Conservation (phyloP, 352 stramenopile species). For the Phytophthora syringae region DNA sequence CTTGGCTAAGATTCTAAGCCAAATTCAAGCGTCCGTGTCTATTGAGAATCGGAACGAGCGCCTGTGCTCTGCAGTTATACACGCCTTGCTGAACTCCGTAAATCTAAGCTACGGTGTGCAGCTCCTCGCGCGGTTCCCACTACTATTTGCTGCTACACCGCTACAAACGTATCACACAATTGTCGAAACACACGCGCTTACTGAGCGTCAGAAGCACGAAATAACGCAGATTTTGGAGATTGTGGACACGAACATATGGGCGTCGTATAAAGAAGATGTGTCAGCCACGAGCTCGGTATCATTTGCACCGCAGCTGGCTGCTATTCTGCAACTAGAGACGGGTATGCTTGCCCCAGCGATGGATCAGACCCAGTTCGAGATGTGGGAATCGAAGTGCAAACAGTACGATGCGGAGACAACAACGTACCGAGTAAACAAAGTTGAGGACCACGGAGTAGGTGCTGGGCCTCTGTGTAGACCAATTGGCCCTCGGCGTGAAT, state of each 20-base stretch:
- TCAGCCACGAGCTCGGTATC: slow-evolving; percentile 51
- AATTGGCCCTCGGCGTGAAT: slow-evolving; percentile 10
- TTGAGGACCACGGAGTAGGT: slow-evolving; percentile 7
- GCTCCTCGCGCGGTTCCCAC: slow-evolving; percentile 62
- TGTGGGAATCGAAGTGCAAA: slow-evolving; percentile 60
- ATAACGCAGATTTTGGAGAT: slow-evolving; percentile 79
- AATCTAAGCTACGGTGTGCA: slow-evolving; percentile 62
- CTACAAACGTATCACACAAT: slow-evolving; percentile 83
- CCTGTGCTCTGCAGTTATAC: slow-evolving; percentile 68
- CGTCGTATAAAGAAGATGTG: slow-evolving; percentile 73
- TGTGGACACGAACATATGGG: slow-evolving; percentile 85
- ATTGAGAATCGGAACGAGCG: slow-evolving; percentile 53
- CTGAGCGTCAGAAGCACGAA: slow-evolving; percentile 66
- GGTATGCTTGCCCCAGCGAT: slow-evolving; percentile 46
- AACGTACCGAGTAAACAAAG: slow-evolving; percentile 16
- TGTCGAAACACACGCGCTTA: slow-evolving; percentile 74
- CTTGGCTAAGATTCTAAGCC: slow-evolving; percentile 53
- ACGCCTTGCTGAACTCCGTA: slow-evolving; percentile 70
- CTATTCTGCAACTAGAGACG: slow-evolving; percentile 74
- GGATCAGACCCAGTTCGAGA: slow-evolving; percentile 52
- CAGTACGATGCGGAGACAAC: slow-evolving; percentile 54
- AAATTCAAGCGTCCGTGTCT: slow-evolving; percentile 52
- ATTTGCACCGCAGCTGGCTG: slow-evolving; percentile 74
- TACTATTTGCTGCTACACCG: slow-evolving; percentile 69
- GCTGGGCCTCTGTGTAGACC: slow-evolving; percentile 12